Evolutionary conservation across 1,284 basidiomycete genomes (phyloP), one percentile per base, ranked within the genome.

Genomic region (Sanghuangporus baumii): DNA sequence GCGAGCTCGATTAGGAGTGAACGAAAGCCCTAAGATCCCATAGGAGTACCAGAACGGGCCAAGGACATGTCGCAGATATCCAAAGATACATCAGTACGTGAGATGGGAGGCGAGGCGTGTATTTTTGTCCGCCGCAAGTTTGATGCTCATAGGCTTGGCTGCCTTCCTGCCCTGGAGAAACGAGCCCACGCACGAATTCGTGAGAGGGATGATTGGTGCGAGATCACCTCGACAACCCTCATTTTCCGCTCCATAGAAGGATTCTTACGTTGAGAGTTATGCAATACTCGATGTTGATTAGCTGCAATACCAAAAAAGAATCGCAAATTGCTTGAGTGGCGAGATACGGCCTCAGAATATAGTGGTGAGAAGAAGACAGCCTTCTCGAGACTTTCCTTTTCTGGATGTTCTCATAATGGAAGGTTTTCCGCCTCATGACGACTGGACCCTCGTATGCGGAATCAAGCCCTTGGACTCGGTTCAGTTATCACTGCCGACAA

Each of bases 141-240:
- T 52, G 48, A 59, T 47, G 26, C 31, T n/a, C 26, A 20, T 59
- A 41, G 31, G 55, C 64, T 65, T 65, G 64, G 64, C 64, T 50
- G 36, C 36, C 36, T 65, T 62, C 64, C 55, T 54, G 26, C 63
- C 59, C 55, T 61, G 64, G 64, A 23, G 55, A 8, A 46, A 59
- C 31, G 47, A 18, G 55, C 60, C 37, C 64, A 65, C 64, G 63
- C 37, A 58, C 38, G 47, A 52, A 20, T 31, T 54, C 60, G 64
- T 65, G 64, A 62, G 64, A 65, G 60, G 43, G 23, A 14, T 54
- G 23, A 54, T 54, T 54, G 52, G 52, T 54, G 34, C 14, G 14
- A 11, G 31, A 23, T 12, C 12, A n/a, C 23, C 31, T 34, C 16
- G 36, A 37, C 31, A 54, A 54, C 52, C 52, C 52, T n/a, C 34